A percentile compares a stretch with the other conserved stretches of the same genome.
Conservation (phyloP, 1,139 yeast species). For the Debaryomyces coudertii region DNA sequence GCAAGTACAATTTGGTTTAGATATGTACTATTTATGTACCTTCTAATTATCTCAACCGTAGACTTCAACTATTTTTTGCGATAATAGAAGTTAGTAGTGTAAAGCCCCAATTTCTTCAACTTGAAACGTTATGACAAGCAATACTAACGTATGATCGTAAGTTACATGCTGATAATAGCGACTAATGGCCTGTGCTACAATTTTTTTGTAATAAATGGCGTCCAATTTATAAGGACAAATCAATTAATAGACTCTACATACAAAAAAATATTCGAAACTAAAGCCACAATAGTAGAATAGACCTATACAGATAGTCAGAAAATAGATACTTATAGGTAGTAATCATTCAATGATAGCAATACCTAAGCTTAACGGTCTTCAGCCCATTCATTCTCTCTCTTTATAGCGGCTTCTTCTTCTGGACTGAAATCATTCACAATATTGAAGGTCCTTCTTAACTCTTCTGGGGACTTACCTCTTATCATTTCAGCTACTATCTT, state of each 20-base stretch:
- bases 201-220: background rate
- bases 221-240: background rate
- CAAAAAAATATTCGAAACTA: background rate
- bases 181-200: background rate
- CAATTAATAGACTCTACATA: too few relatives aligned
- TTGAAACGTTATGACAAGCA: too few relatives aligned
- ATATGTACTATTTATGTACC: background rate
- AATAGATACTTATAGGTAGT: background rate
- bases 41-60: background rate
- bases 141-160: too few relatives aligned
- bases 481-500: conserved; percentile 98
- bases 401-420: conserved; percentile 97
- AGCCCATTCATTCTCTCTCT: conserved; percentile 99
- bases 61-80: conserved; percentile 7
- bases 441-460: conserved; percentile 92
- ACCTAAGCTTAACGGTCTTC: conserved; percentile 71
- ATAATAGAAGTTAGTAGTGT: conserved; percentile 6
- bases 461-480: conserved; percentile 94
- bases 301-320: background rate
- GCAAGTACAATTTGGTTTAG: background rate
- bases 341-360: background rate
- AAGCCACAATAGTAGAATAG: conserved; percentile 1
- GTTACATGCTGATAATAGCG: too few relatives aligned
- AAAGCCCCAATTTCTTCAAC: background rate
- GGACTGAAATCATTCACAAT: conserved; percentile 96